Evolutionary conservation across 176 grass and related monocot species (phyloP).

Genomic region (Oryza coarctata): DNA sequence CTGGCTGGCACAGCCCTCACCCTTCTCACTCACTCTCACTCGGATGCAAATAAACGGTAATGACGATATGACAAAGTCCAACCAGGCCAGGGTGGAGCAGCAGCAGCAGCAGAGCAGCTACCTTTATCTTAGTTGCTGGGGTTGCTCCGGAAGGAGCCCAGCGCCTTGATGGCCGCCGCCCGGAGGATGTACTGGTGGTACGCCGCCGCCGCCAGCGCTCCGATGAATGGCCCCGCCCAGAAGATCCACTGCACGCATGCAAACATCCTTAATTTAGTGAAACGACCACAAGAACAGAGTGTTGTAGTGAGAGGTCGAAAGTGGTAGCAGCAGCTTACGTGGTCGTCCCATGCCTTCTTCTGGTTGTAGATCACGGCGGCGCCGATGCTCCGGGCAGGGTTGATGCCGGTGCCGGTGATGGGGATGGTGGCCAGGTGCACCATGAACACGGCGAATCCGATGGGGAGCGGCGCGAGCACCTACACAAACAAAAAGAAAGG

Average conservation of each 20-base stretch:
- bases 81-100: not conserved
- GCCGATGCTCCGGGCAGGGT: conserved; percentile 39
- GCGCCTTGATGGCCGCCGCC: conserved; percentile 26
- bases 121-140: conserved; percentile 19
- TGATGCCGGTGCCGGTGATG: conserved; percentile 50
- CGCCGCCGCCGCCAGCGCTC: not conserved
- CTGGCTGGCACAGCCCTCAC: no score
- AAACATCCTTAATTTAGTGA: not conserved
- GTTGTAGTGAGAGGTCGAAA: not conserved
- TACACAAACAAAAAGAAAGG: not conserved
- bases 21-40: not conserved
- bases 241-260: conserved; percentile 15
- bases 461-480: conserved; percentile 34
- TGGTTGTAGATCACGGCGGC: conserved; percentile 43
- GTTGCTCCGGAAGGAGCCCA: conserved; percentile 24
- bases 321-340: conserved; percentile 15
- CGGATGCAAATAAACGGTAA: not conserved
- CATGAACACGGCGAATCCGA: conserved; percentile 47
- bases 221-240: conserved; percentile 18
- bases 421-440: conserved; percentile 48
- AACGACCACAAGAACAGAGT: no score
- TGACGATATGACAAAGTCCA: conserved; percentile 5
- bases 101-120: not conserved
- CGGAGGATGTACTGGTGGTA: conserved; percentile 33
- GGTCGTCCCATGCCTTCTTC: conserved; percentile 41